These are phyloP conservation scores for Cyberlindnera americana DNA, from an alignment of 805 yeast species.

Conservation along the genomic window DNA sequence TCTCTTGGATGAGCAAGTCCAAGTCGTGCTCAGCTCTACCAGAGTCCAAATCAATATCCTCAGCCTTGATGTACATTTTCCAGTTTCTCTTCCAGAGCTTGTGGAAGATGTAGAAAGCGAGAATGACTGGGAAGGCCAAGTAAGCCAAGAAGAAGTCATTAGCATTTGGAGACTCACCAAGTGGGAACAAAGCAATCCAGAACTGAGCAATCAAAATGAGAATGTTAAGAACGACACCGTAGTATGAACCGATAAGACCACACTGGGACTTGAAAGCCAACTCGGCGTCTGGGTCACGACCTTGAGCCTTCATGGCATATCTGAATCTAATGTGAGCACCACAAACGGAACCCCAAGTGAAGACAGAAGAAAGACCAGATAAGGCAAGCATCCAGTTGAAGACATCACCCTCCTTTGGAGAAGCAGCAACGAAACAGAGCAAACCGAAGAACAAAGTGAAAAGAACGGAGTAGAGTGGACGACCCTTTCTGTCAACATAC, in stretches of 20 bases:
- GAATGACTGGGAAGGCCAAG: constrained; percentile 40
- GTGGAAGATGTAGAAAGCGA: constrained; percentile 37
- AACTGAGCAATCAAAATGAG: constrained; percentile 72
- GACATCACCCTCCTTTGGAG: constrained; percentile 50
- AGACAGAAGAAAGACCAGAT: constrained; percentile 72
- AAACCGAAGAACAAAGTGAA: constrained; percentile 47
- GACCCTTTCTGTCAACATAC: constrained; percentile 46
- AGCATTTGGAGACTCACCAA: constrained; percentile 31
- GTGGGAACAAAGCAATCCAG: constrained; percentile 57
- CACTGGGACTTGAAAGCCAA: constrained; percentile 64
- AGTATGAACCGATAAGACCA: constrained; percentile 64
- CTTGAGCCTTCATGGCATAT: constrained; percentile 52
- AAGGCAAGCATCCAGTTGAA: constrained; percentile 77
- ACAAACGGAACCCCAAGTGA: constrained; percentile 77
- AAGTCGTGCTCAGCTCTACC: constrained; percentile 62
- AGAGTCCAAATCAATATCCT: constrained; percentile 55
- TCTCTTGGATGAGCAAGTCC: constrained; percentile 52
- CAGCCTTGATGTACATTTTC: constrained; percentile 38
- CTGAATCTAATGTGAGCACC: constrained; percentile 68
- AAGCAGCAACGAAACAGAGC: constrained; percentile 60
- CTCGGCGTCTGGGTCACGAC: constrained; percentile 61
- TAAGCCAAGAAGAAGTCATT: constrained; percentile 36
- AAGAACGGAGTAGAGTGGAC: constrained; percentile 55
- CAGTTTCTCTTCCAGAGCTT: constrained; percentile 41
- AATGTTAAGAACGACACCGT: constrained; percentile 55